Evolutionary conservation across 257 asterid genomes (phyloP).

Genomic region (Anisodus acutangulus): DNA sequence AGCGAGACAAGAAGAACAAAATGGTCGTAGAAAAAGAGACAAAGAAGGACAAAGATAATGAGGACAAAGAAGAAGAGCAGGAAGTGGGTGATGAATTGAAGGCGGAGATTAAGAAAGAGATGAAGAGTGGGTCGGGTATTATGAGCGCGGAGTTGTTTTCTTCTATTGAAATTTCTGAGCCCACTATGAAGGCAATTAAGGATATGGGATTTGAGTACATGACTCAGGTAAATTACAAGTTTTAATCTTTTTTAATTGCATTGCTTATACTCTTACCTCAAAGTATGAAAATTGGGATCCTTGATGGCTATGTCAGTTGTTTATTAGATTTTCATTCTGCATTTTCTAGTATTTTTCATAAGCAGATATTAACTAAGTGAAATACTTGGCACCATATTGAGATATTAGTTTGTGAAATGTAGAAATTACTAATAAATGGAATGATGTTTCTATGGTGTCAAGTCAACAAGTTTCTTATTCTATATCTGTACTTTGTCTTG

Average conservation of each 20-base stretch:
- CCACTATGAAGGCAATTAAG: constrained; percentile 73
- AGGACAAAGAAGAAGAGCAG: constrained; percentile 4
- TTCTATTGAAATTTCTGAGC: constrained; percentile 58
- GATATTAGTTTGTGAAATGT: neutral
- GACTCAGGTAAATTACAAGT: constrained; percentile 75
- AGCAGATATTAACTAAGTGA: neutral
- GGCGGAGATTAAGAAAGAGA: constrained; percentile 45
- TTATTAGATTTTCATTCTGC: neutral
- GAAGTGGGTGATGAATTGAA: constrained; percentile 38
- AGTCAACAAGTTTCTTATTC: neutral
- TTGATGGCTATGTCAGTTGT: neutral
- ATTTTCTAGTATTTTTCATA: neutral
- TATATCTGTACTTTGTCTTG: neutral
- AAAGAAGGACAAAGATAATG: constrained; percentile 37
- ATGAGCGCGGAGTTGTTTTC: constrained; percentile 76
- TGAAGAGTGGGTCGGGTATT: constrained; percentile 67
- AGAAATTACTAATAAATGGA: neutral
- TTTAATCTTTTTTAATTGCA: neutral
- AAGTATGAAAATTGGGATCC: neutral
- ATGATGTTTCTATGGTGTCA: neutral
- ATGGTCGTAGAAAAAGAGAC: constrained; percentile 32
- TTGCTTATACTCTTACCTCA: neutral
- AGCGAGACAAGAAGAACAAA: constrained; percentile 28
- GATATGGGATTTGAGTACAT: constrained; percentile 75
- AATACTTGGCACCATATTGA: neutral